These are phyloP conservation scores for Basidioascus undulatus DNA, from an alignment of 768 basidiomycete species.

Conservation along the genomic window DNA sequence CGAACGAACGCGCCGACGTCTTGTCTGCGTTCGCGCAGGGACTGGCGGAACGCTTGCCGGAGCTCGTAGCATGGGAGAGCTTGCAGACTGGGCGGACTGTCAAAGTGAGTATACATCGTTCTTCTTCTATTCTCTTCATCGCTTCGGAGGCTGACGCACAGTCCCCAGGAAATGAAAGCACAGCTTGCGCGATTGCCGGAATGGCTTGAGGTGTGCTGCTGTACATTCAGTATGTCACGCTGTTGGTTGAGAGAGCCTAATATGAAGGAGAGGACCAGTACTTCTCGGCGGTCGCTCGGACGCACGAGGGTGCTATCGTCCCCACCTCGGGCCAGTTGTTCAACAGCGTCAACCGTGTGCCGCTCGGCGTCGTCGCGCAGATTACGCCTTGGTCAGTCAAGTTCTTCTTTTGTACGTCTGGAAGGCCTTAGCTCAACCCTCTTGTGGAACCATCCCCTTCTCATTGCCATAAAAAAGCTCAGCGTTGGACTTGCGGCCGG, in stretches of 20 bases:
- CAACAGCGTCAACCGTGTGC: constrained; percentile 54
- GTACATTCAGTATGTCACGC: neutral
- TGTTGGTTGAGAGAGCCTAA: neutral
- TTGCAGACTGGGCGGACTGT: constrained; percentile 37
- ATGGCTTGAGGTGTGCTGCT: constrained; percentile 40
- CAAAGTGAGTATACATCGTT: neutral
- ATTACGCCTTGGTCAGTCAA: constrained; percentile 43
- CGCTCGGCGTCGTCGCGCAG: constrained; percentile 69
- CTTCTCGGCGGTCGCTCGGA: constrained; percentile 46
- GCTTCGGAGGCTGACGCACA: constrained; percentile 26
- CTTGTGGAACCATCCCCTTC: constrained; percentile 63
- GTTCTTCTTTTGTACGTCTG: neutral
- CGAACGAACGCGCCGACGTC: constrained; percentile 35
- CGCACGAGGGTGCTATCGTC: constrained; percentile 36
- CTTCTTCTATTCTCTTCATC: neutral
- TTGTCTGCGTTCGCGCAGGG: constrained; percentile 38
- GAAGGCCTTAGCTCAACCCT: no score
- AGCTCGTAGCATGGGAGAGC: constrained; percentile 40
- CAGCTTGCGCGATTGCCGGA: constrained; percentile 55
- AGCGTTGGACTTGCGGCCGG: constrained; percentile 66
- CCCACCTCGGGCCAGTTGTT: constrained; percentile 56
- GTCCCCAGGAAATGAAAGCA: constrained; percentile 57
- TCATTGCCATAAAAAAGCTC: constrained; percentile 70
- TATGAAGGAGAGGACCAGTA: constrained; percentile 19
- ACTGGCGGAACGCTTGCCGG: constrained; percentile 32